These are phyloP conservation scores for Candida montana DNA, from an alignment of 805 yeast species.

Conservation along the genomic window DNA sequence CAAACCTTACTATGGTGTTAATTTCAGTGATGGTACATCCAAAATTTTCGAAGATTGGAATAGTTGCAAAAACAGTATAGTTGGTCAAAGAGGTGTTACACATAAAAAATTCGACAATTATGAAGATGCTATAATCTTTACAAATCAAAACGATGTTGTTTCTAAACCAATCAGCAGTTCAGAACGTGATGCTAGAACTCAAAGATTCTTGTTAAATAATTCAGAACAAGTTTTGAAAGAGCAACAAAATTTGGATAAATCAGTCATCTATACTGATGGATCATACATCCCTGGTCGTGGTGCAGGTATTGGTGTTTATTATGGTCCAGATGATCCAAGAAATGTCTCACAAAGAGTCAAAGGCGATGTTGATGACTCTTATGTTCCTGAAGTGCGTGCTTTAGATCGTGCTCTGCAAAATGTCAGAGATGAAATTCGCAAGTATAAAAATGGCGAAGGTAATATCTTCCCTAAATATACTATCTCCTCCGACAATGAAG, in stretches of 20 bases:
- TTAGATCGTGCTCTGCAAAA: constrained; percentile 47
- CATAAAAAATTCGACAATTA: constrained; percentile 36
- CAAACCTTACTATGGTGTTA: constrained; percentile 31
- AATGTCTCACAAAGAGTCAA: constrained; percentile 52
- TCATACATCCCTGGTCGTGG: constrained; percentile 36
- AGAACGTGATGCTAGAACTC: too few relatives aligned
- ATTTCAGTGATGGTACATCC: constrained; percentile 24
- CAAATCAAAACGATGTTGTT: constrained; percentile 1
- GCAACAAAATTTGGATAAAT: constrained; percentile 7
- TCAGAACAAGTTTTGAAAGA: constrained; percentile 1
- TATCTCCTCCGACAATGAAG: constrained; percentile 68
- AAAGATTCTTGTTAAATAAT: constrained; percentile 2
- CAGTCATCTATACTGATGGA: constrained; percentile 68
- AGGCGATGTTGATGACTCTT: constrained; percentile 58
- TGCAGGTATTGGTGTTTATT: constrained; percentile 77
- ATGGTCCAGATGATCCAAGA: constrained; percentile 47
- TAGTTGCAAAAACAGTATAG: constrained; percentile 27
- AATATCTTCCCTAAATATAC: constrained; percentile 27
- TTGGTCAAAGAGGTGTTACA: constrained; percentile 32
- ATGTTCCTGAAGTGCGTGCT: constrained; percentile 75
- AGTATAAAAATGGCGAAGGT: constrained; percentile 14
- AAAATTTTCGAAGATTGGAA: constrained; percentile 28
- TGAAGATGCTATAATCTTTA: constrained; percentile 13
- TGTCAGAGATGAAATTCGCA: constrained; percentile 31
- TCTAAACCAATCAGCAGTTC: too few relatives aligned